phyloP scores from a whole-genome alignment of 2,329 filamentous ascomycete genomes.

The Coleophoma cylindrospora region DNA sequence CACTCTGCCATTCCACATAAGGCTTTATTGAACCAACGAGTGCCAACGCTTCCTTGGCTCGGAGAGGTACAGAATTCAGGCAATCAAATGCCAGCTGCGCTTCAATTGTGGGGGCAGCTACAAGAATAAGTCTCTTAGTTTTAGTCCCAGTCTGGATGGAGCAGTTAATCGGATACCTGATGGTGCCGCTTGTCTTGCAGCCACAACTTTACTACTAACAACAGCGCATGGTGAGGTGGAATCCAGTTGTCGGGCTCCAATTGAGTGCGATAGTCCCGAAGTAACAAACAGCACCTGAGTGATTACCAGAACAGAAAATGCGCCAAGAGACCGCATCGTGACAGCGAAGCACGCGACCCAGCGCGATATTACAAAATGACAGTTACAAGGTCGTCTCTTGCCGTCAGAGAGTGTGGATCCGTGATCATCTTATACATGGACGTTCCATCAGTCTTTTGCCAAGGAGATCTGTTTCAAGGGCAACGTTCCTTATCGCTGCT shows the following conservation, averaged over 20 bases:
- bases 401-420: too few species aligned
- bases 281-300: background rate
- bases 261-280: background rate
- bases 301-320: background rate
- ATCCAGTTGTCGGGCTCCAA: background rate
- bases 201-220: background rate
- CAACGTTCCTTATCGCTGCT: too few species aligned
- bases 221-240: background rate
- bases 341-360: too few species aligned
- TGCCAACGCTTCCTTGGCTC: conserved; percentile 32
- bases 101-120: conserved; percentile 28
- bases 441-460: too few species aligned
- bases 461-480: too few species aligned
- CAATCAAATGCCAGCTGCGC: conserved; percentile 34
- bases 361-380: too few species aligned
- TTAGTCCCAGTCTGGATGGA: background rate
- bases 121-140: too few species aligned
- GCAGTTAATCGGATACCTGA: background rate
- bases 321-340: background rate
- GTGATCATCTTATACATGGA: too few species aligned
- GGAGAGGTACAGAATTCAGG: conserved; percentile 35
- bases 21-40: conserved; percentile 34
- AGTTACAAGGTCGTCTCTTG: too few species aligned
- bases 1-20: conserved; percentile 36
- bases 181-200: background rate